A percentile compares a stretch with the other conserved stretches of the same genome.
Conservation (phyloP, 805 yeast genomes). For the Ogataea nakhonphanomensis region DNA sequence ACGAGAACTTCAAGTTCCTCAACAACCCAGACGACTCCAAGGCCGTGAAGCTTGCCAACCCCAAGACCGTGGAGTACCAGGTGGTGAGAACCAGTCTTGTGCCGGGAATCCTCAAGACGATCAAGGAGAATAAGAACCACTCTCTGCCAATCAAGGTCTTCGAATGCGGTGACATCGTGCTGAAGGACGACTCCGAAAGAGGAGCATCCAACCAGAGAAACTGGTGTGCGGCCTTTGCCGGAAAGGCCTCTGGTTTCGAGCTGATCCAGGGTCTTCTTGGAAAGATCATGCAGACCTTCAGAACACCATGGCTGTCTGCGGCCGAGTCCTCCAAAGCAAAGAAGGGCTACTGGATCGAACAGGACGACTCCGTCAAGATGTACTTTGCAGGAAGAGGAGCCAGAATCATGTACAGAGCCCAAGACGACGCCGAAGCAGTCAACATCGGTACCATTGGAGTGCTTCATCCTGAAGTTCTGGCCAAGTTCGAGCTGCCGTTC, state of each 20-base stretch:
- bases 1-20: constrained; percentile 90
- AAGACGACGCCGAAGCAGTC: constrained; percentile 52
- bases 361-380: constrained; percentile 61
- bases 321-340: constrained; percentile 47
- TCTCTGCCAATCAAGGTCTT: constrained; percentile 92
- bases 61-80: constrained; percentile 94
- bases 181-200: constrained; percentile 81
- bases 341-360: constrained; percentile 87
- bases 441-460: constrained; percentile 87
- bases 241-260: constrained; percentile 95
- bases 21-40: constrained; percentile 64
- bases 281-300: constrained; percentile 92
- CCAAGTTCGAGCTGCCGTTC: constrained; percentile 82
- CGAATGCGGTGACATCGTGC: constrained; percentile 92
- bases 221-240: constrained; percentile 93
- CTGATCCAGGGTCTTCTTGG: constrained; percentile 91
- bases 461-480: constrained; percentile 90
- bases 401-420: constrained; percentile 67
- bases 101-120: constrained; percentile 93
- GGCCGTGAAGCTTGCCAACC: constrained; percentile 91
- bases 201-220: constrained; percentile 89
- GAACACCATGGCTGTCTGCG: constrained; percentile 67
- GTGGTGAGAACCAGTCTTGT: constrained; percentile 93
- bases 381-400: constrained; percentile 99
- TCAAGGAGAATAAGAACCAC: constrained; percentile 94